phyloP scores from a whole-genome alignment of 2,329 filamentous ascomycete species.

The Magnaporthiopsis rhizophila region DNA sequence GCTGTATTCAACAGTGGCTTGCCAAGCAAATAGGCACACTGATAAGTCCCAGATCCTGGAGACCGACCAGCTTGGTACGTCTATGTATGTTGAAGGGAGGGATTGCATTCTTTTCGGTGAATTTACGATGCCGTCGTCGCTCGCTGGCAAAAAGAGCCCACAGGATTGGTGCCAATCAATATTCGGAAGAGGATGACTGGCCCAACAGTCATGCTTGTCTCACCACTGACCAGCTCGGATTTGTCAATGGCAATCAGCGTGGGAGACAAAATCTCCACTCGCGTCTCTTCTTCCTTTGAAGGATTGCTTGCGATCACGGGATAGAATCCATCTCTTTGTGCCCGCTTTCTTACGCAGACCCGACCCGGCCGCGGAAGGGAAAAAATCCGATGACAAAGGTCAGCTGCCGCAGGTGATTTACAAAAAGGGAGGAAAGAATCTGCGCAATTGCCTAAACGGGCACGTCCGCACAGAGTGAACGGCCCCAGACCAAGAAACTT shows the following conservation, averaged over 20 bases:
- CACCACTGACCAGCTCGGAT: neutral
- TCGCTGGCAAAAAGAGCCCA: no score
- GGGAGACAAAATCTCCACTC: neutral
- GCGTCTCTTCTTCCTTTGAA: neutral
- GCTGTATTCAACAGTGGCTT: neutral
- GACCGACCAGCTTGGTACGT: neutral
- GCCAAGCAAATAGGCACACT: neutral
- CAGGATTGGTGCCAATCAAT: no score
- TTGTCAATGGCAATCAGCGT: no score
- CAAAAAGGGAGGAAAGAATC: no score
- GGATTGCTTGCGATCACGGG: neutral
- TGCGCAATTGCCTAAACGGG: neutral
- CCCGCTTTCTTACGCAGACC: neutral
- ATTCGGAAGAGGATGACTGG: no score
- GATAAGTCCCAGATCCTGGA: no score
- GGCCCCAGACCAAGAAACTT: neutral
- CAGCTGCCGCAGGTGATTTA: no score
- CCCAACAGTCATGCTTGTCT: no score
- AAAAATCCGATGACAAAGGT: neutral
- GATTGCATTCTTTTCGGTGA: no score
- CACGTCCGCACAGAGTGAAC: neutral
- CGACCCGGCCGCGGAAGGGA: no score
- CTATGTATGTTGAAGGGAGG: neutral
- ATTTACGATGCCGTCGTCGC: no score
- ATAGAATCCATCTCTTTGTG: neutral